Conservation (phyloP, 2,329 filamentous ascomycete species). For the Colletotrichum sp. region DNA sequence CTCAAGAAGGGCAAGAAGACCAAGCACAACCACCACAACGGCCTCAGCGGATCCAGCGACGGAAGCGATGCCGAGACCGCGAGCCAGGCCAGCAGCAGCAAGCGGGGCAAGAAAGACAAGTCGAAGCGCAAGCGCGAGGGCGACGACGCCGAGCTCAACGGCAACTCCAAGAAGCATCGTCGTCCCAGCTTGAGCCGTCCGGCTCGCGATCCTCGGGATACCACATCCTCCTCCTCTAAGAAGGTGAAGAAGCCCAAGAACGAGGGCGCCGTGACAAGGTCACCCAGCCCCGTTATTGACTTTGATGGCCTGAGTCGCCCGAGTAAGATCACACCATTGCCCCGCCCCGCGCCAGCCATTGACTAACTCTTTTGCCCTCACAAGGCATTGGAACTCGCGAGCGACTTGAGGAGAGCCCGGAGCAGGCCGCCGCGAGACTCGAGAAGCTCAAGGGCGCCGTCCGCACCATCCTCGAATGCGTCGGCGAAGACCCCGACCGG, state of each 20-base stretch:
- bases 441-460: conserved; percentile 67
- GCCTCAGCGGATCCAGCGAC: conserved; percentile 23
- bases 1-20: conserved; percentile 38
- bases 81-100: conserved; percentile 20
- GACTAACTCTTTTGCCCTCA: conserved; percentile 20
- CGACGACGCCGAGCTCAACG: conserved; percentile 33
- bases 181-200: conserved; percentile 64
- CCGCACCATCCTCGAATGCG: conserved; percentile 70
- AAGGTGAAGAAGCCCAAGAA: conserved; percentile 36
- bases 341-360: background rate
- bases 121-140: conserved; percentile 27
- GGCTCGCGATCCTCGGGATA: conserved; percentile 65
- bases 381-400: conserved; percentile 68
- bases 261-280: conserved; percentile 31
- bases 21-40: conserved; percentile 29
- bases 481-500: conserved; percentile 71
- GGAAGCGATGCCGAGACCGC: conserved; percentile 18
- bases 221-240: conserved; percentile 42
- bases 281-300: conserved; percentile 60
- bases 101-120: conserved; percentile 8
- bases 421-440: conserved; percentile 56
- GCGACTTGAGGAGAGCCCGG: conserved; percentile 61
- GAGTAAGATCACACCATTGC: conserved; percentile 38
- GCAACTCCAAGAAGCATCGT: conserved; percentile 34
- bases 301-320: conserved; percentile 67